These are phyloP conservation scores for Penicillium sclerotigenum DNA, from an alignment of 2,329 filamentous ascomycete species.

Conservation along the genomic window DNA sequence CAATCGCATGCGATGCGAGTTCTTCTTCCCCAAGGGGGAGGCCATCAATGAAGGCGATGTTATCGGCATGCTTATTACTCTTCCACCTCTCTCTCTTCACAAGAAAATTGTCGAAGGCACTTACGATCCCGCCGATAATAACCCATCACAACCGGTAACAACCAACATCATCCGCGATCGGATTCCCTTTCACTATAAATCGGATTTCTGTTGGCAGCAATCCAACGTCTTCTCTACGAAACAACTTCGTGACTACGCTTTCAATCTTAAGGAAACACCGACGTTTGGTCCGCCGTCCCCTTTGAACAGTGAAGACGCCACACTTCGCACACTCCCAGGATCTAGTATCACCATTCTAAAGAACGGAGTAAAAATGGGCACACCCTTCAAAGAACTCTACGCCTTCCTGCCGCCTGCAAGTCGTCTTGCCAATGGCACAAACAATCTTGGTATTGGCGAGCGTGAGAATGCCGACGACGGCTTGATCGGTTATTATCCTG, in stretches of 20 bases:
- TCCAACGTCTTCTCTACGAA: conserved; percentile 68
- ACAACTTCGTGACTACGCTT: conserved; percentile 70
- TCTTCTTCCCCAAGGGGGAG: conserved; percentile 76
- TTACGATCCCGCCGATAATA: conserved; percentile 81
- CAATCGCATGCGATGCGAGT: conserved; percentile 88
- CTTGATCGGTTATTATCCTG: conserved; percentile 91
- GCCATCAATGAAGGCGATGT: conserved; percentile 87
- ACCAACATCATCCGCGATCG: conserved; percentile 90
- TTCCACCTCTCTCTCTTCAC: conserved; percentile 81
- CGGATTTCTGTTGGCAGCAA: conserved; percentile 83
- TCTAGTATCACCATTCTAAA: conserved; percentile 89
- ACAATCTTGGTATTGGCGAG: conserved; percentile 59
- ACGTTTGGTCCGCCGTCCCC: conserved; percentile 52
- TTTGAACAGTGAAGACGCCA: conserved; percentile 64
- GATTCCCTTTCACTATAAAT: conserved; percentile 90
- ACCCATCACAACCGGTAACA: conserved; percentile 48
- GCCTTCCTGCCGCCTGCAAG: conserved; percentile 91
- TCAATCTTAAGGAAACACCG: conserved; percentile 46
- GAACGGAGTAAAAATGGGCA: conserved; percentile 82
- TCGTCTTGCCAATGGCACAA: conserved; percentile 42
- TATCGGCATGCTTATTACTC: conserved; percentile 85
- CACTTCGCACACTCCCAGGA: conserved; percentile 81
- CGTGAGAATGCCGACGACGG: conserved; percentile 89
- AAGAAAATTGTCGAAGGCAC: conserved; percentile 81
- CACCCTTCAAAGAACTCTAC: conserved; percentile 80